Evolutionary conservation across 768 basidiomycete genomes (phyloP).

Genomic region (Phanerochaete sordida): DNA sequence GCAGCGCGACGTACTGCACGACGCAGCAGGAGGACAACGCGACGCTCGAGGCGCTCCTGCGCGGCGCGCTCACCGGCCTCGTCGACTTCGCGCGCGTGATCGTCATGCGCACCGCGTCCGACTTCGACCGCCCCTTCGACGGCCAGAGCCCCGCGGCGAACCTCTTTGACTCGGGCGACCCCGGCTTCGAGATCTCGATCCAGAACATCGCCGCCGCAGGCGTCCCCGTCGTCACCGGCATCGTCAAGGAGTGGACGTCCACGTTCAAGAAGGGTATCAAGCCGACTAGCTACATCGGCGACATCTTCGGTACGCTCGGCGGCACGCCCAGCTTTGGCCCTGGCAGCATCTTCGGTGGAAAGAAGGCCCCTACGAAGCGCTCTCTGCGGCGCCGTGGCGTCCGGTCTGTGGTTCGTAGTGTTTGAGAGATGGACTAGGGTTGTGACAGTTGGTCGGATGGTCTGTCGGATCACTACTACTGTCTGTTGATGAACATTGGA

Average conservation of each 20-base stretch:
- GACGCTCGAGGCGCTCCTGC: conserved; percentile 33
- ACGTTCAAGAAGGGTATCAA: conserved; percentile 30
- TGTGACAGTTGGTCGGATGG: neutral
- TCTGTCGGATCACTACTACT: too few relatives aligned
- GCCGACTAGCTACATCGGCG: conserved; percentile 28
- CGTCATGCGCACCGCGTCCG: conserved; percentile 34
- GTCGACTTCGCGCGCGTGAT: conserved; percentile 36
- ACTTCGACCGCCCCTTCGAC: conserved; percentile 28
- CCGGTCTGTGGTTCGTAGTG: neutral
- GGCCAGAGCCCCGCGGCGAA: conserved; percentile 22
- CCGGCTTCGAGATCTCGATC: conserved; percentile 31
- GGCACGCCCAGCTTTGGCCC: conserved; percentile 13
- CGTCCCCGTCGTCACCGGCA: conserved; percentile 32
- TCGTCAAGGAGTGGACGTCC: conserved; percentile 31
- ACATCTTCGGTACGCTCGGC: conserved; percentile 26
- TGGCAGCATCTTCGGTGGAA: conserved; percentile 8
- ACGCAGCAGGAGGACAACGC: conserved; percentile 41
- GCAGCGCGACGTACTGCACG: conserved; percentile 29
- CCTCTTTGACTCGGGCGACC: conserved; percentile 27
- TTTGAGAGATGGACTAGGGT: neutral
- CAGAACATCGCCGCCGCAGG: conserved; percentile 35
- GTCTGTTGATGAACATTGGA: too few relatives aligned
- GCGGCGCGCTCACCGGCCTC: conserved; percentile 28
- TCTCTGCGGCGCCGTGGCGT: neutral
- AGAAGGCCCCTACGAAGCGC: neutral